Conservation (phyloP, 495 filamentous ascomycete genomes). For the Trichoderma orchidacearum region DNA sequence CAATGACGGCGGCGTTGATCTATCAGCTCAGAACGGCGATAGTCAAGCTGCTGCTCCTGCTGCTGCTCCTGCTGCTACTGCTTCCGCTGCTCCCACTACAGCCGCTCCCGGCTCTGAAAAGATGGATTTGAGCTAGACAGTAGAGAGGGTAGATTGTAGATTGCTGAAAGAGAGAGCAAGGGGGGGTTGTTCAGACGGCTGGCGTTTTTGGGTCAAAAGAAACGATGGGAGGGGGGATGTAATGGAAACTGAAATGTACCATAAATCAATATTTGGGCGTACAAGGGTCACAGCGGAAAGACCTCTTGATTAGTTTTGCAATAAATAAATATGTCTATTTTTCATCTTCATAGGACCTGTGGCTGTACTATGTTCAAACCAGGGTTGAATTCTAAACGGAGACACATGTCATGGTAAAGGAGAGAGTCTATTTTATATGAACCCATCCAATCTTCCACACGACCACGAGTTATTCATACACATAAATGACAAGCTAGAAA, state of each 20-base stretch:
- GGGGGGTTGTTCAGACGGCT: background rate
- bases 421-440: background rate
- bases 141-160: background rate
- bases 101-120: conserved; percentile 33
- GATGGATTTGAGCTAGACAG: conserved; percentile 56
- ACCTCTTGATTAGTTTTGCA: background rate
- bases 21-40: conserved; percentile 46
- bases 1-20: conserved; percentile 64
- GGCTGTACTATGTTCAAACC: background rate
- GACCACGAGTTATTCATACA: no score
- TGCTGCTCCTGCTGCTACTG: background rate
- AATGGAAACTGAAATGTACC: background rate
- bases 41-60: background rate
- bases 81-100: background rate
- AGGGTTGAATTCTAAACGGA: background rate
- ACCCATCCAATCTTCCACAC: no score
- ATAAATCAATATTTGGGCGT: background rate
- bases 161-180: no score
- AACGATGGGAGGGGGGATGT: background rate
- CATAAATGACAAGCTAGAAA: no score
- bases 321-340: background rate
- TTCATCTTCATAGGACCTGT: background rate
- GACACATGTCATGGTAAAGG: background rate
- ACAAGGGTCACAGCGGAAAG: background rate
- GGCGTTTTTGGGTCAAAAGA: background rate